These are phyloP conservation scores for Elongisporangium undulatum DNA, from an alignment of 352 stramenopile genomes.

Conservation along the genomic window DNA sequence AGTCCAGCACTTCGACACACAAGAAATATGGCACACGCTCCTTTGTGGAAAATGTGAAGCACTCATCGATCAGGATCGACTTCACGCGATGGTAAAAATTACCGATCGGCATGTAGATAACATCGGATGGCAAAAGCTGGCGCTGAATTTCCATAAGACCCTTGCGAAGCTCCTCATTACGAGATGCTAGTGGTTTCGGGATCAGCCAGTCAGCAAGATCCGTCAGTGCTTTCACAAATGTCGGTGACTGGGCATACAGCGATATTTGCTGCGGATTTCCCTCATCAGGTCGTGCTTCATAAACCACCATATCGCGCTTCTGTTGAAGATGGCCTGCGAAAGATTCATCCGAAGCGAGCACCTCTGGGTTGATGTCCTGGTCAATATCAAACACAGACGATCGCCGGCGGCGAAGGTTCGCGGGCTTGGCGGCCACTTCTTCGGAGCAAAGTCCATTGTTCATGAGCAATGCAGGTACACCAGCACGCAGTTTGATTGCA, in stretches of 20 bases:
- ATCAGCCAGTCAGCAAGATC: conserved; percentile 67
- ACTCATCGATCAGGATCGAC: conserved; percentile 63
- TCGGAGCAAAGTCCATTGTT: conserved; percentile 64
- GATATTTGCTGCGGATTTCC: conserved; percentile 54
- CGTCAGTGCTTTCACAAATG: conserved; percentile 65
- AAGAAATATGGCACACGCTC: conserved; percentile 82
- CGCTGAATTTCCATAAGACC: conserved; percentile 44
- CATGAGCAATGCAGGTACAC: conserved; percentile 71
- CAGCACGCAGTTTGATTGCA: conserved; percentile 60
- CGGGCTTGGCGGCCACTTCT: conserved; percentile 47
- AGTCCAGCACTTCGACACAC: conserved; percentile 80
- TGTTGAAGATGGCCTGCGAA: conserved; percentile 51
- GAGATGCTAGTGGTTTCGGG: conserved; percentile 27
- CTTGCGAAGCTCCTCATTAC: conserved; percentile 44
- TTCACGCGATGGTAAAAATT: conserved; percentile 78
- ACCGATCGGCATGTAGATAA: conserved; percentile 76
- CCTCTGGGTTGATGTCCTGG: conserved; percentile 26
- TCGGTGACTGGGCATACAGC: conserved; percentile 64
- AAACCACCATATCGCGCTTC: conserved; percentile 46
- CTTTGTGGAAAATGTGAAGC: conserved; percentile 82
- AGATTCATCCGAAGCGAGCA: conserved; percentile 38
- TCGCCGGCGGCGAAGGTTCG: conserved; percentile 46
- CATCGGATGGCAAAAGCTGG: conserved; percentile 56
- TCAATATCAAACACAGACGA: conserved; percentile 61
- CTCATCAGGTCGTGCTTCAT: conserved; percentile 56